Base-by-base conservation (phyloP, 2,329 filamentous ascomycete species). In the Verticillium alfalfae region DNA sequence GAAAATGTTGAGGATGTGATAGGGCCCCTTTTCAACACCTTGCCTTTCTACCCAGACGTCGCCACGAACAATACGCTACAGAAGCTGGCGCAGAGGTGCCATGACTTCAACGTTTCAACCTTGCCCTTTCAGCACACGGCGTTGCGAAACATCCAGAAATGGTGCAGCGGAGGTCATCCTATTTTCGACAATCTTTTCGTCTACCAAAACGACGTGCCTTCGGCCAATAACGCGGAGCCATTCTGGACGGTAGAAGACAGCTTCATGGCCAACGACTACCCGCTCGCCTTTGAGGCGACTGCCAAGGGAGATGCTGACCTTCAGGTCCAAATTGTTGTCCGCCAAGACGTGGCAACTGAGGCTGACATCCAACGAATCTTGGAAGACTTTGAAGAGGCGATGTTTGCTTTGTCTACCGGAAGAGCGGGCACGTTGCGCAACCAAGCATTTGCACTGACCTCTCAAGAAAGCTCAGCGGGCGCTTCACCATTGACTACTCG, bases 11-110 rank as follows among this genome's bases (percentile, higher is more conserved):
- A 93, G 56, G 70, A 80, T 26, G 84, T 91, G 1, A 83, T 95
- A 52, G 94, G 93, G 0, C 93, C 94, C 0, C 76, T 97, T 22
- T 96, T 97, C 81, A 97, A 97, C 70, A 97, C 93, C 0, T 78
- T 97, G 1, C 92, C 93, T 0, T 92, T 90, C 70, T 81, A 84
- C 60, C 74, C 87, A 38, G 70, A 76, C 6, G 66, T 83, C 15
- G 64, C 74, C 7, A 65, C 72, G 0, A 69, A 73, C 0, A 76
- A 81, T 5, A 85, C 80, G 0, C 92, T 89, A 86, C 71, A 75
- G 1, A 79, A 84, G 0, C 72, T 92, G 1, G 78, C 92, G 26
- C 78, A 76, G 16, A 76, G 78, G 58, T 91, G 90, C 64, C 92
- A 97, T 67, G 75, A 85, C 0, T 92, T 89, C 70, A 92, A 91